Evolutionary conservation across 129 eudicot species (phyloP).

Genomic region (Pseudognaphalium luteoalbum): DNA sequence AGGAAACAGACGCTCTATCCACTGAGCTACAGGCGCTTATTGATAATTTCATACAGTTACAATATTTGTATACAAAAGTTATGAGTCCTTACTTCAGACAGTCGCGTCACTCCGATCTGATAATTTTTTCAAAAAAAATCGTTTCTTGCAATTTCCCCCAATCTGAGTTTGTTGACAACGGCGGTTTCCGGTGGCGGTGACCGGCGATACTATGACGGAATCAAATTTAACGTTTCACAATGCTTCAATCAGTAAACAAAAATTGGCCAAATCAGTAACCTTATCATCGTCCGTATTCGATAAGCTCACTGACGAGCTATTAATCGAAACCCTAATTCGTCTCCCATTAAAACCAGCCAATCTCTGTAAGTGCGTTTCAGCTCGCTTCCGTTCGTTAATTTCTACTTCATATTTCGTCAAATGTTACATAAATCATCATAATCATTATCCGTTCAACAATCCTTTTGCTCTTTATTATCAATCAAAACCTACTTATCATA

Average conservation of each 20-base stretch:
- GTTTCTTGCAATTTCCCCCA: background rate
- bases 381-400: slow-evolving; percentile 16
- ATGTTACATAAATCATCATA: slow-evolving; percentile 11
- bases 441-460: slow-evolving; percentile 1
- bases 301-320: slow-evolving; percentile 34
- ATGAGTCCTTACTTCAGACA: too few relatives aligned
- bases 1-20: slow-evolving; percentile 99
- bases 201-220: background rate
- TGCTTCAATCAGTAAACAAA: slow-evolving; percentile 8
- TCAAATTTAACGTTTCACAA: background rate
- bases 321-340: slow-evolving; percentile 31
- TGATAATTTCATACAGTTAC: too few relatives aligned
- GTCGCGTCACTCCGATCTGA: background rate
- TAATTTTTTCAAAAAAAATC: background rate
- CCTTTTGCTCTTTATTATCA: slow-evolving; percentile 30
- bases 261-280: background rate
- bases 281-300: slow-evolving; percentile 16
- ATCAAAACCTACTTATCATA: slow-evolving; percentile 27
- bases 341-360: slow-evolving; percentile 21
- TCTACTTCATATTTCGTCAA: slow-evolving; percentile 25
- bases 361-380: slow-evolving; percentile 28
- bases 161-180: background rate
- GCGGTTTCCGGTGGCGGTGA: background rate
- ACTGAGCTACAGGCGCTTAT: slow-evolving; percentile 96
- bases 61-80: too few relatives aligned